These are phyloP conservation scores for Saccharomycopsis sp. DNA, from an alignment of 805 yeast genomes.

Conservation along the genomic window DNA sequence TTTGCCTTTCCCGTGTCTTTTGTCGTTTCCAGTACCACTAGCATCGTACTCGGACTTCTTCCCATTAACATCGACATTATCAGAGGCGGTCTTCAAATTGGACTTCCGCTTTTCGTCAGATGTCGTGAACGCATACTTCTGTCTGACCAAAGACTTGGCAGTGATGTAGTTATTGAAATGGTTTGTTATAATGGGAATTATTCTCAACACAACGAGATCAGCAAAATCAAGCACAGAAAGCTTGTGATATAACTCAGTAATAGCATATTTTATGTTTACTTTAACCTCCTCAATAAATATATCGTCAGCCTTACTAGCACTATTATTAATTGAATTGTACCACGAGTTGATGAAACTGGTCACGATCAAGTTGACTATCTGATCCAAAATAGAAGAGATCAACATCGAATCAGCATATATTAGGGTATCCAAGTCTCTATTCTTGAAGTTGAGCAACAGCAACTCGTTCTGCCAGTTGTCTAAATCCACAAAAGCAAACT, in stretches of 20 bases:
- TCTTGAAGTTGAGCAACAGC: not conserved
- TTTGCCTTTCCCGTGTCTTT: not conserved
- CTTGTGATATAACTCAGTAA: conserved; percentile 37
- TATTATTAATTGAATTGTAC: conserved; percentile 37
- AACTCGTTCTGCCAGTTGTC: conserved; percentile 20
- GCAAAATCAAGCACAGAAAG: conserved; percentile 45
- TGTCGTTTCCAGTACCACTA: not conserved
- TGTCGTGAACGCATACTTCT: conserved; percentile 5
- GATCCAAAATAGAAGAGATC: conserved; percentile 47
- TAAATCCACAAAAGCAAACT: conserved; percentile 19
- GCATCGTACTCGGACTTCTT: not conserved
- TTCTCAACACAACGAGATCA: conserved; percentile 45
- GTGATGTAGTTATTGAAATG: conserved; percentile 50
- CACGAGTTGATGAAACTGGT: conserved; percentile 52
- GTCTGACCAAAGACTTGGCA: conserved; percentile 31
- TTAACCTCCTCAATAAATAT: conserved; percentile 39
- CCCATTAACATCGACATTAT: not conserved
- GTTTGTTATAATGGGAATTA: conserved; percentile 59
- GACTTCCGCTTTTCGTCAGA: not conserved
- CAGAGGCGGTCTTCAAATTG: not conserved
- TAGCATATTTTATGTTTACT: conserved; percentile 36
- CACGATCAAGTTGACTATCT: conserved; percentile 41
- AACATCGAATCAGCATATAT: conserved; percentile 43
- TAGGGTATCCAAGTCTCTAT: conserved; percentile 7
- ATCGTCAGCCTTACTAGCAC: conserved; percentile 28